A percentile compares a stretch with the other conserved stretches of the same genome.
phyloP scores from a whole-genome alignment of 371 early-diverging fungal genomes.

The Neoconidiobolus thromboides region DNA sequence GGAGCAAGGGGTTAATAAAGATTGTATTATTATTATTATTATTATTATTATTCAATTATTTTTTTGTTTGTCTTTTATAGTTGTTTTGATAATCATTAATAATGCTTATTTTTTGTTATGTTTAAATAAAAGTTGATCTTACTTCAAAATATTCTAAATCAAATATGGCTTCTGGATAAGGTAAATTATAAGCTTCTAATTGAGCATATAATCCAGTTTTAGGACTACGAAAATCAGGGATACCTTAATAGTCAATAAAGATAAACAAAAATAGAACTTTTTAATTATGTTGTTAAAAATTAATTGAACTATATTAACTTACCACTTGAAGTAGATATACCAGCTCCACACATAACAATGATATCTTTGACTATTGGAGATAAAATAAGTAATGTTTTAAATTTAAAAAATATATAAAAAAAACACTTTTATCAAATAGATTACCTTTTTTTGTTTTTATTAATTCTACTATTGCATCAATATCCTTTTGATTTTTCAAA shows the following conservation, averaged over 20 bases:
- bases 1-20: neutral
- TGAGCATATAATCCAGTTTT: conserved; percentile 86
- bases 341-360: conserved; percentile 87
- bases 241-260: conserved; percentile 14
- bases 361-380: conserved; percentile 35
- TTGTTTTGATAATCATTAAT: too few relatives aligned
- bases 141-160: conserved; percentile 67
- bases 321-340: conserved; percentile 84
- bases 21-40: too few relatives aligned
- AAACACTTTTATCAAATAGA: too few relatives aligned
- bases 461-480: too few relatives aligned
- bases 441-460: too few relatives aligned
- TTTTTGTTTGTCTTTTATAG: too few relatives aligned
- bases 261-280: too few relatives aligned
- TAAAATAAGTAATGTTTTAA: too few relatives aligned
- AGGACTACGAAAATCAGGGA: conserved; percentile 81
- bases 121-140: neutral
- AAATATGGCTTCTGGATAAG: conserved; percentile 89
- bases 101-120: too few relatives aligned
- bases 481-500: too few relatives aligned
- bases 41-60: neutral
- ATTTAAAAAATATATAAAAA: too few relatives aligned
- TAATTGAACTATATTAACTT: conserved; percentile 6
- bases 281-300: conserved; percentile 10
- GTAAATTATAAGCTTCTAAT: conserved; percentile 63